Evolutionary conservation across 164 flowering plant genomes (phyloP), one percentile per base, ranked within the genome.

Genomic region (Echeveria elegans): DNA sequence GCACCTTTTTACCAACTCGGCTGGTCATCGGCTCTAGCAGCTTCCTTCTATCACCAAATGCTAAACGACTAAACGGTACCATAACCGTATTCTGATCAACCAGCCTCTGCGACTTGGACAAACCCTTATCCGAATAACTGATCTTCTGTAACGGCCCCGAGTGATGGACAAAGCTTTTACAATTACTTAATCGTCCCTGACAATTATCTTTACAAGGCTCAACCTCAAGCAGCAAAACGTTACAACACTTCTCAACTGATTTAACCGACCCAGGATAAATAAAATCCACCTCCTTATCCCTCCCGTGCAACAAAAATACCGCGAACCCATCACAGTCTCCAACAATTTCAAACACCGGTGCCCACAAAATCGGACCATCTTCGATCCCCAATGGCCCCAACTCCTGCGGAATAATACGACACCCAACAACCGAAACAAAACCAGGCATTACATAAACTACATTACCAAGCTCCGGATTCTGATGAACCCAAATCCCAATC

Each of bases 401-500:
- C 72, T 88, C 96, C 75, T 92, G 98, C 0, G 98, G 96, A 40
- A 92, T 82, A 68, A 92, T 80, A 31, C 98, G 83, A 70, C 96
- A 87, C 24, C 89, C 98, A 61, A 87, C 85, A 68, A 88, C 76
- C 1, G 96, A 92, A 47, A 82, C 73, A 75, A 86, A 90, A 23
- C 98, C 97, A 29, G 89, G 88, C 88, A 88, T 83, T 29, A 84
- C 92, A 80, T 84, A 86, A n/a, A 93, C 97, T 18, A 93, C 96
- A 77, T 93, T 93, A 15, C 98, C 98, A 31, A 90, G 92, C 83
- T 92, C 98, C 0, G 98, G 98, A 60, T 90, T 92, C 71, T 92
- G 98, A 76, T 90, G 96, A 72, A 88, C 98, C 98, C 98, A 92
- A 36, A 90, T 86, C 2, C 98, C 98, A 68, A 92, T 68, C 41